Evolutionary conservation across 768 basidiomycete species (phyloP), one percentile per base, ranked within the genome.

Genomic region (Tulasnella sp.): DNA sequence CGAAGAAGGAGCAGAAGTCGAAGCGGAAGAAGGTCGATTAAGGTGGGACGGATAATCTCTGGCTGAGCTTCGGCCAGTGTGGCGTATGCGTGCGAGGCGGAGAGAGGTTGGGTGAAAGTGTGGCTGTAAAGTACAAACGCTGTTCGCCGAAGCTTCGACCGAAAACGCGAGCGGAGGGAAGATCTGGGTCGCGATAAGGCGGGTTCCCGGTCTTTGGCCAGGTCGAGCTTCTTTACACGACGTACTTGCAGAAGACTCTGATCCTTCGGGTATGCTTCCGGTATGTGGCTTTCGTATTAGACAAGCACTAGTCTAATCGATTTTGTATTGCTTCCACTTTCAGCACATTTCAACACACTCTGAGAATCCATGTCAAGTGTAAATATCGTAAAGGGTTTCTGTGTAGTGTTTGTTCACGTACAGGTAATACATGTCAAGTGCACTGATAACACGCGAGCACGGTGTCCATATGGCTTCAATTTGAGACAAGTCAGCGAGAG

Each of bases 21-120:
- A 64, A 34, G 60, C 50, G 60, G 60, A 64, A 64, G 60, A 64
- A 34, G 60, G 12, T 24, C n/a, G 60, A 1, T 64, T 28, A 64
- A 64, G 24, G 24, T 64, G 24, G 60, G 60, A 31, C 60, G 60
- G 60, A 64, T 28, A 64, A 64, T 64, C 60, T 31, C n/a, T 64
- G 60, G 60, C n/a, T 64, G 60, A 64, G 60, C 31, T 64, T 64
- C 60, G 60, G 60, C 31, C 60, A 37, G 37, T 24, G 60, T 64
- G 60, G 60, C 28, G 60, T 28, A 60, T 8, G 58, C 22, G 58
- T 22, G 58, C 44, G 44, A 44, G 44, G 37, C 8, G 44, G 14
- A 44, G 44, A 44, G 44, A 44, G 44, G 44, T 9, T 3, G 3
- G 3, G 44, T 37, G 37, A 37, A 24, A 18, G 58, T 60, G 58